Evolutionary conservation across 345 rosid genomes (phyloP).

Genomic region (Orychophragmus violaceus): DNA sequence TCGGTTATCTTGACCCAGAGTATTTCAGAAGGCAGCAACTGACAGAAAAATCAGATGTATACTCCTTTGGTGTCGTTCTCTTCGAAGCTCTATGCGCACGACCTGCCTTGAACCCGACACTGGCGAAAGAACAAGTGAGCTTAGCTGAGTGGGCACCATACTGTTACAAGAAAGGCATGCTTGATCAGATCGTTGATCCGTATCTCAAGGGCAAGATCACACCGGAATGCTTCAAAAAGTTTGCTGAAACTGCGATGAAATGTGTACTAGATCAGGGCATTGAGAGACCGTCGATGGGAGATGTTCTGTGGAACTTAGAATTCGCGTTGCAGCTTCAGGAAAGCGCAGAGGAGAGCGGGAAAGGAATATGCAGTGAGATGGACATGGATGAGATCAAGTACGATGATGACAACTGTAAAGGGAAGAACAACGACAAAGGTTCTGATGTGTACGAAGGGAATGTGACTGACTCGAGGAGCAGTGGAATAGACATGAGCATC

Average conservation of each 20-base stretch:
- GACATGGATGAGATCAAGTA: slow-evolving; percentile 48
- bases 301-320: slow-evolving; percentile 79
- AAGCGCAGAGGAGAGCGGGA: slow-evolving; percentile 83
- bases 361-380: slow-evolving; percentile 39
- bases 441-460: slow-evolving; percentile 55
- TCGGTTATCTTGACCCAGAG: background rate
- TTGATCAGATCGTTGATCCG: slow-evolving; percentile 82
- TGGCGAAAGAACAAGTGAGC: slow-evolving; percentile 93
- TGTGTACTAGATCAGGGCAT: slow-evolving; percentile 88
- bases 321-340: slow-evolving; percentile 98
- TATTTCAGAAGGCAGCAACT: slow-evolving; percentile 81
- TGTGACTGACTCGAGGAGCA: slow-evolving; percentile 74
- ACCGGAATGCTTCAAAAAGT: slow-evolving; percentile 89
- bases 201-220: slow-evolving; percentile 79
- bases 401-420: slow-evolving; percentile 43
- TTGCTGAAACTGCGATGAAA: slow-evolving; percentile 96
- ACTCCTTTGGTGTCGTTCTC: slow-evolving; percentile 96
- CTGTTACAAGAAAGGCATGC: slow-evolving; percentile 90
- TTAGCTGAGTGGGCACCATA: slow-evolving; percentile 98
- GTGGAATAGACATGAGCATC: slow-evolving; percentile 87
- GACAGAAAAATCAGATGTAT: slow-evolving; percentile 92
- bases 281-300: slow-evolving; percentile 98
- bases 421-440: slow-evolving; percentile 44
- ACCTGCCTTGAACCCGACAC: slow-evolving; percentile 88
- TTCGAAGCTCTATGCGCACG: slow-evolving; percentile 89